Conservation (phyloP, 345 rosid species). For the Anacardium occidentale region DNA sequence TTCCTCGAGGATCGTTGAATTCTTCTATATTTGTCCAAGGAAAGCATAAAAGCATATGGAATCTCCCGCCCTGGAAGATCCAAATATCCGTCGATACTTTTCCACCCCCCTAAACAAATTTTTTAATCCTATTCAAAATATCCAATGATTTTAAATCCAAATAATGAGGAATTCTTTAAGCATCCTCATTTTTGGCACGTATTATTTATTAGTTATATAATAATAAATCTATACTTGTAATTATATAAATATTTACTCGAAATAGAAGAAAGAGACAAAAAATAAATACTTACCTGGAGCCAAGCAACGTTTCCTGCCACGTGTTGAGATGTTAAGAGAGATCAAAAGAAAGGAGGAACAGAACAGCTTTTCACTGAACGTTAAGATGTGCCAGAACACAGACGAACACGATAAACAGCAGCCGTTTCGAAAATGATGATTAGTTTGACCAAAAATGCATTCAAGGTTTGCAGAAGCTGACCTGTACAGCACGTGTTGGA, state of each 20-base stretch:
- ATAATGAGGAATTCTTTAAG: background rate
- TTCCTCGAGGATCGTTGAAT: too few relatives aligned
- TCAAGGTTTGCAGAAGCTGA: conserved; percentile 15
- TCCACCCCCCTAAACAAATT: too few relatives aligned
- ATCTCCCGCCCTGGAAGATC: background rate
- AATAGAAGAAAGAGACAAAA: too few relatives aligned
- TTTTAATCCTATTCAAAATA: too few relatives aligned
- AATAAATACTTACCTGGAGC: too few relatives aligned
- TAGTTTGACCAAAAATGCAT: conserved; percentile 2
- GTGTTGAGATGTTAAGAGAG: background rate
- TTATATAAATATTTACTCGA: too few relatives aligned
- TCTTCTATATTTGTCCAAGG: too few relatives aligned
- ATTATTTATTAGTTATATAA: too few relatives aligned
- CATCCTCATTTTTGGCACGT: background rate
- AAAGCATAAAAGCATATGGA: background rate
- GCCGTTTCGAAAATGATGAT: background rate
- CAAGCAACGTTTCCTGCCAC: background rate
- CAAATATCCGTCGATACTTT: too few relatives aligned
- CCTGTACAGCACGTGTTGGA: background rate
- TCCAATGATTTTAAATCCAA: too few relatives aligned
- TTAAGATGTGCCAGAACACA: conserved; percentile 15
- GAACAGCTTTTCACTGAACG: background rate
- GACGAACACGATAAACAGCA: too few relatives aligned
- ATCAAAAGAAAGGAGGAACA: background rate
- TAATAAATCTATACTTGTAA: too few relatives aligned